A percentile compares a stretch with the other conserved stretches of the same genome.
These are phyloP conservation scores for Vaccinium vitisidaea DNA, from an alignment of 148 eudicot species.

Conservation along the genomic window DNA sequence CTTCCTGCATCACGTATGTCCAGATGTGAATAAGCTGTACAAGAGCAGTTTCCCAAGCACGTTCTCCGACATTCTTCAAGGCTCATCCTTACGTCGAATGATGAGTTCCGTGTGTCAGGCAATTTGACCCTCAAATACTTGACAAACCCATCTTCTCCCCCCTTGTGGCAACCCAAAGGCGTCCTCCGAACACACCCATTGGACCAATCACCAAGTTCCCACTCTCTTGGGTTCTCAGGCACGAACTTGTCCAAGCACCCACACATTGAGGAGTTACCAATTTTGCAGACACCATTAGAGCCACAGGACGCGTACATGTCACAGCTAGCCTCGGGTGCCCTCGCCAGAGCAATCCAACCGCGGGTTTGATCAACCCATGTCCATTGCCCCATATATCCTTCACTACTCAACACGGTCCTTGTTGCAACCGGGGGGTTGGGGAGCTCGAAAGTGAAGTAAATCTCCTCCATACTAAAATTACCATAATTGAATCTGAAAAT, in stretches of 20 bases:
- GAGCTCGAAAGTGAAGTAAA: constrained; percentile 14
- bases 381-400: constrained; percentile 21
- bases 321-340: constrained; percentile 23
- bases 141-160: constrained; percentile 31
- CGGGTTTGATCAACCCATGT: neutral
- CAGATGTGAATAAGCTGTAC: constrained; percentile 38
- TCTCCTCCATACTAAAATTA: constrained; percentile 7
- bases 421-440: constrained; percentile 10
- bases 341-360: constrained; percentile 20
- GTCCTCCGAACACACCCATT: constrained; percentile 33
- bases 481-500: neutral
- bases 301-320: constrained; percentile 28
- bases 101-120: constrained; percentile 32
- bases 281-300: constrained; percentile 17
- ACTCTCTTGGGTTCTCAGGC: constrained; percentile 19
- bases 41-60: constrained; percentile 41
- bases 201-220: constrained; percentile 35
- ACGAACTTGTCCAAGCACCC: constrained; percentile 32
- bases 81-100: constrained; percentile 37
- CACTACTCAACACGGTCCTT: constrained; percentile 17
- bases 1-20: constrained; percentile 28
- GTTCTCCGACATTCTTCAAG: constrained; percentile 28
- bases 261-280: constrained; percentile 15
- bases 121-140: constrained; percentile 29
- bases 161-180: constrained; percentile 21